These are phyloP conservation scores for Globisporangium splendens DNA, from an alignment of 352 stramenopile species.

Conservation along the genomic window DNA sequence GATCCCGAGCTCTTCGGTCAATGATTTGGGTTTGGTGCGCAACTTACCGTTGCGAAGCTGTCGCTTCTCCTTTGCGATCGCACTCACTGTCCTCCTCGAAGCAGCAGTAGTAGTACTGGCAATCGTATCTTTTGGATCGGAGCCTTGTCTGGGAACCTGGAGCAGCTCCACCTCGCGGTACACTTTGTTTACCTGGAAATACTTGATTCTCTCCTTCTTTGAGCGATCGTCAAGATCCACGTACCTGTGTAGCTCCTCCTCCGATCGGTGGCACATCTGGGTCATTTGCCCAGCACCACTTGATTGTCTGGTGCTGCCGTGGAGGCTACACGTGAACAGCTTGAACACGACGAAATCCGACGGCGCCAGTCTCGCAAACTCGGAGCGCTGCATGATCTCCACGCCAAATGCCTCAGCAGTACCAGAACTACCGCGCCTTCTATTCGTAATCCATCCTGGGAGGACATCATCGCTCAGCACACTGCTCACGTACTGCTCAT, in stretches of 20 bases:
- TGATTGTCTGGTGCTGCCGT: not conserved
- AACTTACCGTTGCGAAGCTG: constrained; percentile 5
- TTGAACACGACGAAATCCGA: constrained; percentile 66
- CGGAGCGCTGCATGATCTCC: constrained; percentile 20
- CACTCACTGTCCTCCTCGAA: constrained; percentile 14
- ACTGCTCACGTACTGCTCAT: constrained; percentile 33
- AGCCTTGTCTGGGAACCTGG: constrained; percentile 1
- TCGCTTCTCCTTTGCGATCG: constrained; percentile 2
- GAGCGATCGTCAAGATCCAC: not conserved
- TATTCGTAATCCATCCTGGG: too few relatives aligned
- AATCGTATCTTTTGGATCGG: not conserved
- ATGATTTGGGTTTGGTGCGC: constrained; percentile 23
- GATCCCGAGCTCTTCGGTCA: constrained; percentile 54
- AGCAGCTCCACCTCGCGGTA: constrained; percentile 40
- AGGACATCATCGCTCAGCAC: constrained; percentile 2
- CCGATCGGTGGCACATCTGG: constrained; percentile 21
- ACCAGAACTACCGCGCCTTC: too few relatives aligned
- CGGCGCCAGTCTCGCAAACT: constrained; percentile 27
- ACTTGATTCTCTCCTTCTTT: constrained; percentile 21
- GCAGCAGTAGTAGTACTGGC: constrained; percentile 5
- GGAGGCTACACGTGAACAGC: constrained; percentile 34
- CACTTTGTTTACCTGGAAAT: constrained; percentile 42
- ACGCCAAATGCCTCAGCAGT: not conserved
- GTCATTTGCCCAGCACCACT: too few relatives aligned
- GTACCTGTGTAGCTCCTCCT: constrained; percentile 15